phyloP scores from a whole-genome alignment of 768 basidiomycete species.

The Trametes cubensis region DNA sequence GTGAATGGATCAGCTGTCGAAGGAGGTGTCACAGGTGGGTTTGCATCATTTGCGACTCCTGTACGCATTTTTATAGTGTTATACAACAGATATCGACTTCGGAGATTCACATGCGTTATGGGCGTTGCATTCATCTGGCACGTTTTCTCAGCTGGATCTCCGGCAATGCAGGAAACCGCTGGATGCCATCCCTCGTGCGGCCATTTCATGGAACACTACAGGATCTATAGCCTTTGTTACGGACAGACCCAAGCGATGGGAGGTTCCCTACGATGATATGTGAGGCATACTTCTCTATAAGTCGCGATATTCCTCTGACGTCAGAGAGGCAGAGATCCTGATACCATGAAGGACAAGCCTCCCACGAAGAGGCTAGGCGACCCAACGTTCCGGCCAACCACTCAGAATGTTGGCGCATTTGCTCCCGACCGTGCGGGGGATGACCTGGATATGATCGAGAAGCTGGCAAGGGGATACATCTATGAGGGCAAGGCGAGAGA shows the following conservation, averaged over 20 bases:
- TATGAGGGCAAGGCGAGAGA: slow-evolving; percentile 51
- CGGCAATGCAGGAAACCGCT: slow-evolving; percentile 64
- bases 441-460: slow-evolving; percentile 54
- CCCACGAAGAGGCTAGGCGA: slow-evolving; percentile 64
- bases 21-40: slow-evolving; percentile 73
- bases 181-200: slow-evolving; percentile 64
- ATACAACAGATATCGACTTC: slow-evolving; percentile 62
- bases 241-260: slow-evolving; percentile 55
- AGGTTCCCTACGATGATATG: slow-evolving; percentile 83
- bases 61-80: neutral
- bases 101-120: slow-evolving; percentile 72
- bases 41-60: neutral
- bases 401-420: slow-evolving; percentile 63
- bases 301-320: neutral
- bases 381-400: slow-evolving; percentile 46
- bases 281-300: slow-evolving; percentile 39
- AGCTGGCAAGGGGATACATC: slow-evolving; percentile 65
- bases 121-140: slow-evolving; percentile 73
- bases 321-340: slow-evolving; percentile 38
- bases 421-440: slow-evolving; percentile 38
- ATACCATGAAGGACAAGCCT: slow-evolving; percentile 36
- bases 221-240: slow-evolving; percentile 70
- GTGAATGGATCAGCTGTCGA: slow-evolving; percentile 66
- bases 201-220: slow-evolving; percentile 65
- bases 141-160: slow-evolving; percentile 79